A percentile compares a stretch with the other conserved stretches of the same genome.
Evolutionary conservation across 371 early-diverging fungal species (phyloP).

Genomic region (Sporodiniella umbellata): DNA sequence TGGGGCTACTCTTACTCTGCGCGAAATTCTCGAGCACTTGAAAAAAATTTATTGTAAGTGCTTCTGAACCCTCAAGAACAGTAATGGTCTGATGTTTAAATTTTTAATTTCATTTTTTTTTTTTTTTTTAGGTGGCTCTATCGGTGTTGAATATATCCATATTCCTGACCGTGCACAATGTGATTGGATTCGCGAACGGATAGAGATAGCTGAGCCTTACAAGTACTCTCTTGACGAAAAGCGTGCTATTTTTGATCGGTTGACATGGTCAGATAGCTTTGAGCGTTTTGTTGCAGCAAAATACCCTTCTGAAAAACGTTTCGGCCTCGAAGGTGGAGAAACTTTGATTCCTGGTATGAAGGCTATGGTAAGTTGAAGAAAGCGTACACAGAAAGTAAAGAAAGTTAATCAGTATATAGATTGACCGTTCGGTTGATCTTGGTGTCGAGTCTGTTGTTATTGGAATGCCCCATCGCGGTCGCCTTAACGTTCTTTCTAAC

Average conservation of each 20-base stretch:
- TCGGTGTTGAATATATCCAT: slow-evolving; percentile 97
- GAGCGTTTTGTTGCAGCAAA: slow-evolving; percentile 94
- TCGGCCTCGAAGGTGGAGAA: slow-evolving; percentile 97
- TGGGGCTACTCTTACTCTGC: slow-evolving; percentile 73
- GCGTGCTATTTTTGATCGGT: slow-evolving; percentile 88
- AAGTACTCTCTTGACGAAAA: slow-evolving; percentile 85
- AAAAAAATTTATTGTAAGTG: slow-evolving; percentile 81
- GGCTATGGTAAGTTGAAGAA: slow-evolving; percentile 82
- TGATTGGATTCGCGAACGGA: slow-evolving; percentile 92
- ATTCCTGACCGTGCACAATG: slow-evolving; percentile 95
- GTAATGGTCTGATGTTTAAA: too few relatives aligned
- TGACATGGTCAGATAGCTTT: slow-evolving; percentile 96
- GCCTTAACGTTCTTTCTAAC: slow-evolving; percentile 94
- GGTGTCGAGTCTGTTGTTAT: slow-evolving; percentile 93
- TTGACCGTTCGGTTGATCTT: slow-evolving; percentile 89
- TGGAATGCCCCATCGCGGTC: slow-evolving; percentile 99
- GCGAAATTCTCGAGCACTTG: slow-evolving; percentile 83
- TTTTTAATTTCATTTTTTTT: too few relatives aligned
- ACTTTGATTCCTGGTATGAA: slow-evolving; percentile 97
- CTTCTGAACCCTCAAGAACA: too few relatives aligned
- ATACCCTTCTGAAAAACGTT: slow-evolving; percentile 96
- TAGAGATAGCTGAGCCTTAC: slow-evolving; percentile 89
- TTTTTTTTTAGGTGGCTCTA: slow-evolving; percentile 51
- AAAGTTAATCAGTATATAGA: slow-evolving; percentile 48
- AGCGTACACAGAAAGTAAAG: neutral